Percentiles rank a stretch among this genome's conserved stretches.
Evolutionary conservation across 2,329 filamentous ascomycete genomes (phyloP).

Genomic region (Chaetomium strumarium): DNA sequence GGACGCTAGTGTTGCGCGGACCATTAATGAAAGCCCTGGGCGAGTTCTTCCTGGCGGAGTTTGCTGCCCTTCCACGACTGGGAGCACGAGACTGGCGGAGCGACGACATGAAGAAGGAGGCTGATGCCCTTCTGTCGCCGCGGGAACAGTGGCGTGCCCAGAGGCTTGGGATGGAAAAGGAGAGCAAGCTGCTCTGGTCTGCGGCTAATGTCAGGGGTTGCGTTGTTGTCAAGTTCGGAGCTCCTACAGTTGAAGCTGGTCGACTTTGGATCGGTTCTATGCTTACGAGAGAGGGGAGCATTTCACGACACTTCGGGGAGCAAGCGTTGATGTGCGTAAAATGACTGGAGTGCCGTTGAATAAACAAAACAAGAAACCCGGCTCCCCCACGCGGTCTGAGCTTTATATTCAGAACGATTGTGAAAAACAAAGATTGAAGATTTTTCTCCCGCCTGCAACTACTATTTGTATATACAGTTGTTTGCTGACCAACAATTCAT

Average conservation of each 20-base stretch:
- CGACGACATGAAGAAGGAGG: constrained; percentile 39
- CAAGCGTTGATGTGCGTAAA: constrained; percentile 72
- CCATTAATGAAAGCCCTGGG: constrained; percentile 60
- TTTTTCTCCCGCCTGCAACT: too few species aligned
- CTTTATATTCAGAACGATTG: not conserved
- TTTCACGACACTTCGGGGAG: constrained; percentile 68
- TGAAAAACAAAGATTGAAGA: not conserved
- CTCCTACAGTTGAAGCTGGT: constrained; percentile 72
- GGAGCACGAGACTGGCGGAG: constrained; percentile 72
- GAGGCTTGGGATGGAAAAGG: constrained; percentile 53
- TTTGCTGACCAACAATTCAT: too few species aligned
- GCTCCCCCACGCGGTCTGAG: not conserved
- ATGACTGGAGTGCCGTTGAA: constrained; percentile 28
- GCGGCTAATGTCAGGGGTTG: constrained; percentile 75
- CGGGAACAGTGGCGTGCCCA: constrained; percentile 48
- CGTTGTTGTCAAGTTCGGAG: constrained; percentile 86
- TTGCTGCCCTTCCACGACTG: constrained; percentile 70
- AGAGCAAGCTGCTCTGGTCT: constrained; percentile 68
- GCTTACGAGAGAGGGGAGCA: constrained; percentile 66
- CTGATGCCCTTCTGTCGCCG: constrained; percentile 32
- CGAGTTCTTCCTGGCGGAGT: constrained; percentile 73
- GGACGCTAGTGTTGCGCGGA: constrained; percentile 78
- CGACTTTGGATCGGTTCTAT: constrained; percentile 74
- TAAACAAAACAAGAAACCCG: too few species aligned
- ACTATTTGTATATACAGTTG: too few species aligned